Evolutionary conservation across 306 rosid species (phyloP), one percentile per base, ranked within the genome.

Genomic region (Glycine soja): DNA sequence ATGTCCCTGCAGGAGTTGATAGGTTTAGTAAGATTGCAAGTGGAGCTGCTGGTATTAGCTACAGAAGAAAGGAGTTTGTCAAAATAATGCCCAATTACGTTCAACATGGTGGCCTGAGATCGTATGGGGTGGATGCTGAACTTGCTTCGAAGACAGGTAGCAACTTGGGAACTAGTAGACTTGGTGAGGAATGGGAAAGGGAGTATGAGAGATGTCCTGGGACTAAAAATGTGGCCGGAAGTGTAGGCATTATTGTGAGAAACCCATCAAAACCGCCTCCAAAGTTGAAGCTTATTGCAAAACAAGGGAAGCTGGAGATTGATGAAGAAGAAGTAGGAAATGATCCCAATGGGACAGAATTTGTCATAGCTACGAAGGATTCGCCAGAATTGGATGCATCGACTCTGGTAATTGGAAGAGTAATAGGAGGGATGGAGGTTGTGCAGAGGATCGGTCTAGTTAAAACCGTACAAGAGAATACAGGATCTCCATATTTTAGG

Each of bases 1-100:
- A 89, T 2, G 83, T 78, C 36, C 93, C 96, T 0, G 58, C 77
- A 36, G 98, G 97, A 53, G 96, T 84, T 36, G 87, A 88, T 11
- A 90, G 97, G 80, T 86, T 95, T 38, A 79, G 86, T 10, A 89
- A 75, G 75, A 90, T 95, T 84, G 94, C 84, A 0, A 95, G 94
- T 72, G 99, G 98, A 53, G 91, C 92, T 32, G 95, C 96, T 42
- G 98, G 99, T 45, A 74, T 92, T 59, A 93, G 95, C 88, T 93
- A 95, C 81, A 87, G 97, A 81, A 95, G 94, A 79, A 93, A 95
- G 85, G 97, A 93, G 87, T 93, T 95, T 13, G 82, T 88, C 32
- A 93, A 90, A 83, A 90, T 95, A 85, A 82, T 89, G 88, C 91
- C 98, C 0, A 87, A 78, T 70, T 91, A 93, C 6, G 85, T 95